Evolutionary conservation across 176 grass and related monocot genomes (phyloP).

Genomic region (Canna indica): DNA sequence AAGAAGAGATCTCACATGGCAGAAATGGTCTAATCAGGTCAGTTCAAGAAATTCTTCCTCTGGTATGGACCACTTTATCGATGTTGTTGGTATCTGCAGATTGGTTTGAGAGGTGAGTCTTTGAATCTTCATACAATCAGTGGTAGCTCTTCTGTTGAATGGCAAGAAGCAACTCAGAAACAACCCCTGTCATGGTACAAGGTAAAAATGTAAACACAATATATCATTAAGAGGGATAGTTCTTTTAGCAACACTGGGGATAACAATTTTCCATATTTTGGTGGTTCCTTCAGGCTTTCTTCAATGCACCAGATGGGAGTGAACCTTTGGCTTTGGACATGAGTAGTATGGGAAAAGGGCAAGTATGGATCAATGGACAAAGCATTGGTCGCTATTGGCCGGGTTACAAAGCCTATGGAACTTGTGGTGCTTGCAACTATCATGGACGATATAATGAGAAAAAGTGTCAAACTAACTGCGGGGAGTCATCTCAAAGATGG

Average conservation of each 20-base stretch:
- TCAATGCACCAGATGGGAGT: conserved; percentile 38
- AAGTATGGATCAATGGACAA: conserved; percentile 96
- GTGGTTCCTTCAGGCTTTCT: conserved; percentile 14
- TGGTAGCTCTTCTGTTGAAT: conserved; percentile 76
- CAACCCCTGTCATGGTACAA: conserved; percentile 82
- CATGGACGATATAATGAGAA: conserved; percentile 47
- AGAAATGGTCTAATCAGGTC: conserved; percentile 92
- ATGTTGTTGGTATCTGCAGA: conserved; percentile 26
- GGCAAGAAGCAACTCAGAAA: conserved; percentile 78
- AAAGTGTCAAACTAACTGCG: conserved; percentile 77
- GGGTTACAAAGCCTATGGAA: conserved; percentile 43
- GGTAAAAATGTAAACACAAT: conserved; percentile 33
- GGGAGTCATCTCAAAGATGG: conserved; percentile 76
- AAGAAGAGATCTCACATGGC: conserved; percentile 83
- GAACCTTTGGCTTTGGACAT: conserved; percentile 94
- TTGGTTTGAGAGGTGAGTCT: conserved; percentile 88
- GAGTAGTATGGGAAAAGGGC: conserved; percentile 93
- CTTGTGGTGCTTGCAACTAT: conserved; percentile 68
- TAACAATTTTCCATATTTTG: conserved; percentile 38
- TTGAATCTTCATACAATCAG: conserved; percentile 90
- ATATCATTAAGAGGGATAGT: no score
- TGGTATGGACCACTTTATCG: background rate
- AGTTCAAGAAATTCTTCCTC: background rate
- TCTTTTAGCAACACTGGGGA: no score
- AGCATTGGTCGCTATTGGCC: conserved; percentile 86